A percentile compares a stretch with the other conserved stretches of the same genome.
phyloP scores from a whole-genome alignment of 2,329 filamentous ascomycete species.

The Podosphaera aphanis region DNA sequence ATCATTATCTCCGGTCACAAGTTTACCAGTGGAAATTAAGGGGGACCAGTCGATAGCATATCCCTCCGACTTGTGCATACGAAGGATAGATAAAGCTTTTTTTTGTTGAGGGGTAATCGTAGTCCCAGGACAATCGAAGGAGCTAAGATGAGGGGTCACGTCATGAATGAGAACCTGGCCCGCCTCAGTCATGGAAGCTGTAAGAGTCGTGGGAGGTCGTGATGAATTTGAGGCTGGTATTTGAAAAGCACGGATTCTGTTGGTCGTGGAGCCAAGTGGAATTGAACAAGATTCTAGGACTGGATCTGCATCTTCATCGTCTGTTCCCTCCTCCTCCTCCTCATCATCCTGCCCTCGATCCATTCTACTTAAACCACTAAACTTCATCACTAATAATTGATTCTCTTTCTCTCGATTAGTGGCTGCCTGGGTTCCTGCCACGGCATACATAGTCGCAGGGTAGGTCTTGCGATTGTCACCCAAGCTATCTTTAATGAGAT shows the following conservation, averaged over 20 bases:
- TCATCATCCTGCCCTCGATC: constrained; percentile 44
- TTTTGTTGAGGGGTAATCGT: constrained; percentile 61
- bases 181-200: constrained; percentile 82
- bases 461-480: constrained; percentile 83
- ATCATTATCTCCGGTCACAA: constrained; percentile 77
- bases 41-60: constrained; percentile 97
- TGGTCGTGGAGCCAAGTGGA: constrained; percentile 67
- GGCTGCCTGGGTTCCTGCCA: constrained; percentile 85
- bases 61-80: constrained; percentile 79
- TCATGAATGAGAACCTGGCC: constrained; percentile 80
- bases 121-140: constrained; percentile 75
- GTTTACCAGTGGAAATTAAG: constrained; percentile 53
- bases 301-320: constrained; percentile 56
- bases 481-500: constrained; percentile 65
- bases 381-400: constrained; percentile 84
- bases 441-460: constrained; percentile 83
- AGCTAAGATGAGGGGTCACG: constrained; percentile 66
- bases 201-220: constrained; percentile 55
- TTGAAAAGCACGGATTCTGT: constrained; percentile 77
- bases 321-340: constrained; percentile 46
- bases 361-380: constrained; percentile 77
- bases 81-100: constrained; percentile 68
- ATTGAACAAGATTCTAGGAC: constrained; percentile 86
- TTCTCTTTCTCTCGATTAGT: constrained; percentile 56
- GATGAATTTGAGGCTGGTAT: constrained; percentile 46